Evolutionary conservation across 495 filamentous ascomycete species (phyloP), one percentile per base, ranked within the genome.

Genomic region (Cercophora scortea): DNA sequence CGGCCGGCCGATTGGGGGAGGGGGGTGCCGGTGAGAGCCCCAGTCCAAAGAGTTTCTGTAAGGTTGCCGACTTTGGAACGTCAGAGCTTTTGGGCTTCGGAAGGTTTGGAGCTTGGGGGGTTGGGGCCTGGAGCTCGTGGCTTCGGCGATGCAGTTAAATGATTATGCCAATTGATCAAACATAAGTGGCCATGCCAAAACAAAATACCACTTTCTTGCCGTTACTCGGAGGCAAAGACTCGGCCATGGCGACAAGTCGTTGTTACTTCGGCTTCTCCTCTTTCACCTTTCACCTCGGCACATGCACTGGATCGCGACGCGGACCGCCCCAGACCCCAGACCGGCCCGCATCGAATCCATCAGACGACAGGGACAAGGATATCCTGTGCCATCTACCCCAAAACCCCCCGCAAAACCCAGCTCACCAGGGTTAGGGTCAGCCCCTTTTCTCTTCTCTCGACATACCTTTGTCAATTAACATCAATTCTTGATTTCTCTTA

Each of bases 211-310:
- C 9, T 8, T 38, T 13, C 10, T 10, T 13, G 36, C 36, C 9
- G 13, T 38, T 25, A 13, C 13, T 38, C 17, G 8, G 38, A 25
- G 42, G n/a, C 16, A 16, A 13, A 15, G 15, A 43, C 15, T 16
- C 47, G 16, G 33, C 33, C 47, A 39, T 49, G 6, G 47, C 47
- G 36, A 39, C 15, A 39, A 11, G 42, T n/a, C 42, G 15, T 13
- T 38, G 3, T 38, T 13, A 32, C 32, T 38, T 48, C 45, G 45
- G 10, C 32, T 32, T 11, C 45, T 36, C 45, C 45, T 48, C 45
- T 32, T 48, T 46, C 54, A 6, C 33, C 45, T 59, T 62, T 55
- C 36, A 54, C 60, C 60, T 59, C 58, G 60, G 60, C 57, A 57
- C 51, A 60, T 57, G 25, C 25, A 25, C 25, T 25, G 25, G 25